Conservation (phyloP, 495 filamentous ascomycete species). For the Penicillium simplicissimum region DNA sequence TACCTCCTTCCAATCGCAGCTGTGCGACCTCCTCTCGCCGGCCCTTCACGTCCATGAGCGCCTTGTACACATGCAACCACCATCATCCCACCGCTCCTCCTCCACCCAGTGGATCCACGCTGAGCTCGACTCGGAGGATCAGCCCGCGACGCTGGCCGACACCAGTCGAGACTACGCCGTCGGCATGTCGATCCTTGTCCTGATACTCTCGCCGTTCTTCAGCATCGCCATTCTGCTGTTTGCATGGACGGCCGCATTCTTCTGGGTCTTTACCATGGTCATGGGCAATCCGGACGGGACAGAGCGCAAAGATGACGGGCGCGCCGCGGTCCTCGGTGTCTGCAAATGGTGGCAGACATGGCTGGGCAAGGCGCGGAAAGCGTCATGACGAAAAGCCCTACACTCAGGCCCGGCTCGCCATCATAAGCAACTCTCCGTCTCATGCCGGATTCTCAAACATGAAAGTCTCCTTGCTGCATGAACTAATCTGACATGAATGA, state of each 20-base stretch:
- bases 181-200: constrained; percentile 47
- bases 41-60: constrained; percentile 47
- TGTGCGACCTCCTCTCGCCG: constrained; percentile 46
- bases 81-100: constrained; percentile 32
- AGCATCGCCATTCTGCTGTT: constrained; percentile 54
- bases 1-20: constrained; percentile 39
- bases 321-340: constrained; percentile 60
- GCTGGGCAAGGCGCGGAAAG: constrained; percentile 46
- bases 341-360: constrained; percentile 63
- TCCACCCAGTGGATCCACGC: constrained; percentile 37
- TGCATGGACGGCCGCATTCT: constrained; percentile 61
- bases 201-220: constrained; percentile 55
- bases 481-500: not conserved
- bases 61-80: constrained; percentile 34
- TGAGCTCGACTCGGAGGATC: constrained; percentile 30
- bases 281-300: constrained; percentile 65
- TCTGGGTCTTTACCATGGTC: constrained; percentile 64
- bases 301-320: constrained; percentile 62
- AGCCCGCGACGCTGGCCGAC: constrained; percentile 18
- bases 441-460: not conserved
- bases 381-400: constrained; percentile 11
- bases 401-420: not conserved
- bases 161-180: constrained; percentile 34
- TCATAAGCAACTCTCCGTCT: not conserved
- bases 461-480: not conserved